Base-by-base conservation (phyloP, 2,329 filamentous ascomycete species). In the Aspergillus hortae region DNA sequence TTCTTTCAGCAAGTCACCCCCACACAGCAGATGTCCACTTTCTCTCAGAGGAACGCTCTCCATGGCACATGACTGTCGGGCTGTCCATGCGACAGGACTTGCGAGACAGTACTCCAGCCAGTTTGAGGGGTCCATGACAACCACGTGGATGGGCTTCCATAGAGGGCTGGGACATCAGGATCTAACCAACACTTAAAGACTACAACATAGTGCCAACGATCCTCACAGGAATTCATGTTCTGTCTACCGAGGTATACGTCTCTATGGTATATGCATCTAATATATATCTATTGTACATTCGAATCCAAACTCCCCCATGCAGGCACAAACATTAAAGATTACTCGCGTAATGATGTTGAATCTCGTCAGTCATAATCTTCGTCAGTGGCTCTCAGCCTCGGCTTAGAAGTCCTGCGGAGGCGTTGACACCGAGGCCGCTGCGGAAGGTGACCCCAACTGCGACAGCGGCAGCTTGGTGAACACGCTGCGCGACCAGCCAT, bases 401-500 rank as follows among this genome's bases (percentile, higher is more conserved):
- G 25, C 17, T 40, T 49, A 57, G 40, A 49, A 54, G 19, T 49
- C 38, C 15, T 38, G n/a, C 32, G 38, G 41, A 15, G 41, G 23
- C 21, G 41, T 14, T 21, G 46, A 32, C 30, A 35, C 47, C 36
- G 46, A 12, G 11, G 32, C 46, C 27, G 46, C 19, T 51, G 41
- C n/a, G 49, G 53, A 17, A 2, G 9, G 25, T 27, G 25, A 6
- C 7, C 14, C 14, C 11, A 4, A 7, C n/a, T 52, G 19, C 33
- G 53, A 49, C 32, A 62, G 33, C 6, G 80, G 77, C 55, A 73
- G 65, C 52, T 65, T 74, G 2, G 74, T 67, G 61, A 85, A 85
- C 2, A 80, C 74, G 49, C 72, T 81, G 30, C 80, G 73, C 58
- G 83, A 82, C 84, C 84, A 87, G 1, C 84, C 83, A 63, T 87